These are phyloP conservation scores for Pythium dissimile DNA, from an alignment of 352 stramenopile genomes.

Conservation along the genomic window DNA sequence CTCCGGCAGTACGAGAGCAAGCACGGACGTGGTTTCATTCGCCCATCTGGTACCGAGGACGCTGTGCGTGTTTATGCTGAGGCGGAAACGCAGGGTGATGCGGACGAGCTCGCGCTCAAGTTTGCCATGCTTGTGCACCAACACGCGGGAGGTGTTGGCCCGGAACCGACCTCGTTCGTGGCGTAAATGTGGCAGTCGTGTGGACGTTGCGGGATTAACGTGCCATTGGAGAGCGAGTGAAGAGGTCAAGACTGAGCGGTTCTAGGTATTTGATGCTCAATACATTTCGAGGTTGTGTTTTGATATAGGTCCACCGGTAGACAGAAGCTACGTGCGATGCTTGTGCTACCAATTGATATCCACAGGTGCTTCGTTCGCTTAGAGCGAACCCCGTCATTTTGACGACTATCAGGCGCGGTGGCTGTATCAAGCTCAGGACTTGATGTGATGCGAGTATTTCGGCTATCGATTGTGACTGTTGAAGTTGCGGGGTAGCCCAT, in stretches of 20 bases:
- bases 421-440: too few relatives aligned
- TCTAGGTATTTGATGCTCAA: neutral
- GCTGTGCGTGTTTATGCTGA: conserved; percentile 98
- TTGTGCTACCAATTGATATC: too few relatives aligned
- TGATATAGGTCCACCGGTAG: too few relatives aligned
- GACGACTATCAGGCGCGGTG: too few relatives aligned
- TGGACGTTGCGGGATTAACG: neutral
- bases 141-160: conserved; percentile 65
- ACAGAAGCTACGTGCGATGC: too few relatives aligned
- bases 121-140: conserved; percentile 81
- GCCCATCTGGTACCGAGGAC: conserved; percentile 97
- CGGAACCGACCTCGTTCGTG: conserved; percentile 62
- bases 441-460: too few relatives aligned
- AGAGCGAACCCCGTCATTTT: too few relatives aligned
- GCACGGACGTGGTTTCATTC: conserved; percentile 89
- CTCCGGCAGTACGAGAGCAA: conserved; percentile 57
- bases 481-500: too few relatives aligned
- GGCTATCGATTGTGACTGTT: too few relatives aligned
- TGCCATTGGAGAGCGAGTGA: neutral
- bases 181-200: conserved; percentile 31
- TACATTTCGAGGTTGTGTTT: neutral
- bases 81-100: conserved; percentile 85
- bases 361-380: too few relatives aligned
- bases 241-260: neutral
- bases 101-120: conserved; percentile 87